Evolutionary conservation across 2,329 filamentous ascomycete genomes (phyloP), one percentile per base, ranked within the genome.

Genomic region (Cephalotrichum gorgonifer): DNA sequence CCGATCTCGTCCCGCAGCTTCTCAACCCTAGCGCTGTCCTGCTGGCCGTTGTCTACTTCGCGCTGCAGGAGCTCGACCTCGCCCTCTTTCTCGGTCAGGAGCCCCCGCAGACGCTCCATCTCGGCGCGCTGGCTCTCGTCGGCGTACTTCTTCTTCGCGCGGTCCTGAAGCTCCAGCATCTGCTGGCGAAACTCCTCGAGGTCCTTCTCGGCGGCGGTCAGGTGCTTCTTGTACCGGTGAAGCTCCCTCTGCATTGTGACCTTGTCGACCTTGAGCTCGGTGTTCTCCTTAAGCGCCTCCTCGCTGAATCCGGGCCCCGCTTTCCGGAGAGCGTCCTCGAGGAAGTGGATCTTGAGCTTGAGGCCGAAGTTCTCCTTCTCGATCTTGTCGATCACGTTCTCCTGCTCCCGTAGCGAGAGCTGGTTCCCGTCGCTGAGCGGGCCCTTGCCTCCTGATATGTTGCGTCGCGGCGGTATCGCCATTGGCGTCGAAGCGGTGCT

Each of bases 311-410:
- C 88, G 7, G 88, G 89, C 1, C 91, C 91, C 49, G 85, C 81
- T 63, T 94, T 95, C 48, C 84, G 80, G 45, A 98, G 69, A 14
- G 88, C 87, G 57, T 97, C 88, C 64, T 98, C 89, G 50, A 98
- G 76, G 63, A 95, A 98, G 65, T 97, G 89, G 48, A 97, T 95
- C 66, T 95, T 96, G 57, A 97, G 77, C 66, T 97, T 97, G 48
- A 98, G 74, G 23, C 88, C 88, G 62, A 97, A 98, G 62, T 98
- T 98, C 62, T 97, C 93, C 71, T 98, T 98, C 62, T 96, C 89
- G 58, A 98, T 91, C 61, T 87, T 87, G 68, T 96, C 88, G 57
- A 98, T 91, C 56, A 93, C 86, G 57, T 88, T 89, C 66, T 97
- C 93, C 65, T 98, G 93, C 62, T 98, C 93, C 53, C 89, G 83